Base-by-base conservation (phyloP, 345 rosid genomes). In the Camelina laxa region DNA sequence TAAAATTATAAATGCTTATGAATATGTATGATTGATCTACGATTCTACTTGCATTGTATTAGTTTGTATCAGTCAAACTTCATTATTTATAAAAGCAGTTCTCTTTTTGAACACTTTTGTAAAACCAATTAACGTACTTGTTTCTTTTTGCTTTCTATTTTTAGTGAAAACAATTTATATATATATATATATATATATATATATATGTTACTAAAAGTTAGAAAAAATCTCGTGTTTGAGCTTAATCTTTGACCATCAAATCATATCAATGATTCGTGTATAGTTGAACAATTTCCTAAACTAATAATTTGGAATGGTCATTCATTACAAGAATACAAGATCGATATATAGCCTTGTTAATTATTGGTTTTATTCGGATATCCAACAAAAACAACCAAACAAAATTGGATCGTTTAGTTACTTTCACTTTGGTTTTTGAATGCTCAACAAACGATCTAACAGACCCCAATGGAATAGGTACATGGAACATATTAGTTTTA, bases 201-300 rank as follows among this genome's bases (percentile, higher is more conserved):
- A 24, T 56, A 39, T 20, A n/a, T 45, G 17, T 27, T 17, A 17
- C 48, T 6, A 60, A 60, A 68, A 69, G 65, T 45, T 61, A 17
- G 27, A 75, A 33, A 27, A 2, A 33, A 62, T 69, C 4, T 69
- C 13, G 13, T 61, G 39, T 22, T 41, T 44, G 22, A 59, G 49
- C 56, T 62, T 63, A 70, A 76, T 57, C 61, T 64, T 70, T 77
- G 72, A 77, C 76, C 80, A 76, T 76, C 75, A 47, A 36, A 35
- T 77, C 80, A 77, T 27, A 27, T 17, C 66, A 76, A 56, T 41
- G 56, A 45, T 47, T 63, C 14, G 16, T 17, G 17, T 70, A 65
- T 70, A 47, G 35, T 56, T 62, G 57, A 56, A 36, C 33, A 58
- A 7, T 27, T 58, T 51, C 39, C 4, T 47, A 22, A 47, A 35